Base-by-base conservation (phyloP, 768 basidiomycete species). In the Pleurotus pulmonarius region DNA sequence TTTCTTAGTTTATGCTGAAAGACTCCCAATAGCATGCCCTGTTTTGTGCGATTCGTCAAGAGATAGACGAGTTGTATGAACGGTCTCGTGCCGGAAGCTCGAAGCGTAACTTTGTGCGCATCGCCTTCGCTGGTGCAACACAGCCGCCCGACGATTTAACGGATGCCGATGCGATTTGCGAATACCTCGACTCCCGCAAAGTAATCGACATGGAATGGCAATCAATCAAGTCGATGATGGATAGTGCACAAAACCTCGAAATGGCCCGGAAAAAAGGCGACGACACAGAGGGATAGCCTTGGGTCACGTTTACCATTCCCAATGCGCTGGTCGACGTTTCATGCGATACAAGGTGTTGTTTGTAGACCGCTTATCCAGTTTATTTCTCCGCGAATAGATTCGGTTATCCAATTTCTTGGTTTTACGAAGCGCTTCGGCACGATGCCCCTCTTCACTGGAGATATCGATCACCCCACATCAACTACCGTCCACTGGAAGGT, bases 91-190 rank as follows among this genome's bases (percentile, higher is more conserved):
- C 67, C 39, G 66, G 64, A 9, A 62, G 64, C 9, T 67, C 68
- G 51, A 73, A 73, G 7, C 61, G 61, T 37, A 75, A 72, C 3
- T 91, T 86, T 68, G 78, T 86, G 62, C 80, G 79, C 24, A 75
- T 88, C 20, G 80, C 85, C 5, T 83, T 77, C 62, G 69, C 73
- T 7, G 79, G 77, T 24, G 82, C 82, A 2, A 71, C 70, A 59
- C 64, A 76, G 56, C 88, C 88, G 16, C 91, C 91, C 0, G 69
- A 82, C 40, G 85, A 92, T 62, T 72, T 86, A 34, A 67, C 75
- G 11, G 83, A 92, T 62, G 87, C 87, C n/a, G 89, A 93, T 63
- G 83, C 71, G n/a, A 75, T 92, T 38, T 86, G 87, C 72, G 87
- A 90, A 20, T 92, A 90, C 89, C 76, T 94, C 8, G 90, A 91